Evolutionary conservation across 2,329 filamentous ascomycete genomes (phyloP).

Genomic region (Claviceps purpurea): DNA sequence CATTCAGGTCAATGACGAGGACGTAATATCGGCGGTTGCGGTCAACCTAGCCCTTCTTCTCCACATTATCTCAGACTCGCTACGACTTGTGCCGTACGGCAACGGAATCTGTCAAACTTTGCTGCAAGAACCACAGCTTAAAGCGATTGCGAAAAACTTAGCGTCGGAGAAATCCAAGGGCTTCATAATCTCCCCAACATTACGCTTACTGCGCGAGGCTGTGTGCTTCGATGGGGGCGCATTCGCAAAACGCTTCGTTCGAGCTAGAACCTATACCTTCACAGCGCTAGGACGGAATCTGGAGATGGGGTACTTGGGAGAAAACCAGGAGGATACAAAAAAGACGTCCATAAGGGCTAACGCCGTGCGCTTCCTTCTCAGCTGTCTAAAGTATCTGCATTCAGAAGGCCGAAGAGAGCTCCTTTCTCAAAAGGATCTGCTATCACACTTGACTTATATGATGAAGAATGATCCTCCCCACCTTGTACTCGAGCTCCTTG

Average conservation of each 20-base stretch:
- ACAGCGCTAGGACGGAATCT: slow-evolving; percentile 72
- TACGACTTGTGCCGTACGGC: slow-evolving; percentile 65
- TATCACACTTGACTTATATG: slow-evolving; percentile 70
- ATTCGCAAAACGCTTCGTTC: slow-evolving; percentile 64
- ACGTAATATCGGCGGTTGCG: slow-evolving; percentile 65
- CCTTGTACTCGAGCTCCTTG: slow-evolving; percentile 61
- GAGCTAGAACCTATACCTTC: slow-evolving; percentile 64
- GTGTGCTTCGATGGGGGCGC: slow-evolving; percentile 74
- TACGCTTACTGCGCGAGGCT: slow-evolving; percentile 78
- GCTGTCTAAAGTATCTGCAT: slow-evolving; percentile 66
- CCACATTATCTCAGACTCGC: slow-evolving; percentile 58
- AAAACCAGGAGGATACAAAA: slow-evolving; percentile 45
- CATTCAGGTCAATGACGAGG: slow-evolving; percentile 65
- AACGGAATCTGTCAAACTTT: slow-evolving; percentile 69
- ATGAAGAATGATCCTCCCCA: slow-evolving; percentile 66
- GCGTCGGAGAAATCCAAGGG: slow-evolving; percentile 72
- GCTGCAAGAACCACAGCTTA: slow-evolving; percentile 66
- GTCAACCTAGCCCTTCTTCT: slow-evolving; percentile 73
- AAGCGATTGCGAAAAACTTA: slow-evolving; percentile 66
- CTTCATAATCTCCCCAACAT: slow-evolving; percentile 74
- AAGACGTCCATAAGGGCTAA: slow-evolving; percentile 73
- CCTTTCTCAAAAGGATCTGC: slow-evolving; percentile 63
- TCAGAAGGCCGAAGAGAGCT: slow-evolving; percentile 69
- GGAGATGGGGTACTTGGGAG: slow-evolving; percentile 48
- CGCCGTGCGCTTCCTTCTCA: slow-evolving; percentile 67